Conservation (phyloP, 1,139 yeast species). For the Debaryomycetaceae sp. region DNA sequence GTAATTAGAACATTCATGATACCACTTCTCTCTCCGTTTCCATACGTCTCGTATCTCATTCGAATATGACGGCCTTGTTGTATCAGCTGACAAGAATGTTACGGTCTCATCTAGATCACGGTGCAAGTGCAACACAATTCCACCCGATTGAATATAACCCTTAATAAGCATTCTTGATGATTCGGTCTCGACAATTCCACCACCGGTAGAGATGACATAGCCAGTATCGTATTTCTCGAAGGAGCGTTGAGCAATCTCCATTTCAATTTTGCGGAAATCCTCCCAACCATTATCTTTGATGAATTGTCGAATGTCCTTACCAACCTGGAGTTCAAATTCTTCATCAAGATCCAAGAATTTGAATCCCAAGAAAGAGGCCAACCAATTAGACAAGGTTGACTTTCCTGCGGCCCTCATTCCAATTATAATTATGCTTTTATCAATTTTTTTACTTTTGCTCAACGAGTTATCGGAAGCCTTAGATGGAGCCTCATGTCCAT, state of each 20-base stretch:
- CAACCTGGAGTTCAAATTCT: constrained; percentile 55
- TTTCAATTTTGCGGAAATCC: constrained; percentile 69
- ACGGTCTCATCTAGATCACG: constrained; percentile 83
- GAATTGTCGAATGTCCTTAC: constrained; percentile 59
- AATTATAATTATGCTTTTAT: constrained; percentile 70
- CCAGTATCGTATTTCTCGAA: constrained; percentile 49
- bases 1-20: constrained; percentile 74
- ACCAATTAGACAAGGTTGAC: constrained; percentile 79
- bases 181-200: constrained; percentile 85
- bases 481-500: constrained; percentile 58
- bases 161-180: constrained; percentile 63
- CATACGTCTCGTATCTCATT: constrained; percentile 82
- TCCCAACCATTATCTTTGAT: constrained; percentile 82
- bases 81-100: constrained; percentile 67
- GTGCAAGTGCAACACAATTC: constrained; percentile 84
- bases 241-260: constrained; percentile 52
- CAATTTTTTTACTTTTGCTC: constrained; percentile 25
- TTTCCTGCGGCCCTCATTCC: constrained; percentile 99
- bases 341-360: constrained; percentile 75
- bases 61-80: constrained; percentile 81
- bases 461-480: constrained; percentile 11
- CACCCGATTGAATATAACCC: constrained; percentile 53
- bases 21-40: constrained; percentile 77
- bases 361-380: constrained; percentile 69
- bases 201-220: constrained; percentile 87